Evolutionary conservation across 345 rosid species (phyloP), one percentile per base, ranked within the genome.

Genomic region (Heritiera littoralis): DNA sequence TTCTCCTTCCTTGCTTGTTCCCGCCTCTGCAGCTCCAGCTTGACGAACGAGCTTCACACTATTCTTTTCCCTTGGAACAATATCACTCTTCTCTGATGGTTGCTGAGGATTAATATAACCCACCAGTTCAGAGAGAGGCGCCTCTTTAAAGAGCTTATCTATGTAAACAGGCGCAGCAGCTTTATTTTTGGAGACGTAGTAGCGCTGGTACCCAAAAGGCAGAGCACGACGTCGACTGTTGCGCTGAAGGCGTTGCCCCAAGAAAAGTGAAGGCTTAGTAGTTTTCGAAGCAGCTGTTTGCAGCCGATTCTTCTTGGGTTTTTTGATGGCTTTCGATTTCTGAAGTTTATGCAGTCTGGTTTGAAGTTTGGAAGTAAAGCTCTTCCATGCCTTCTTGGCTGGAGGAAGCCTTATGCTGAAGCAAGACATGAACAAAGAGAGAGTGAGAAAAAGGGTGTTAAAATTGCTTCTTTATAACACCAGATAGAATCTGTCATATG

Each of bases 371-470:
- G 86, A 79, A 55, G 94, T 83, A 85, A 94, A 83, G 76, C 86
- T 81, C 84, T 88, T 89, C 97, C 96, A 94, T 75, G 89, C 92
- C 80, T 88, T 89, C 83, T 86, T 89, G 86, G 93, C 87, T 0
- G 90, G 90, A 7, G 86, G 86, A 70, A 91, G 79, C 85, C 85
- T 75, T 54, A 88, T 74, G 30, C 80, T 89, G 60, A 91, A 76
- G 82, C 88, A 91, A 81, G 94, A 84, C 94, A 92, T 91, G 74
- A 61, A 61, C 8, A 51, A 14, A 46, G 66, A 13, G 4, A 15
- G 80, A 54, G 28, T 18, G 64, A 63, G 18, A 35, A 6, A 51
- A 38, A n/a, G 15, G 28, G 60, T 15, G 45, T 61, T 38, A 58
- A 40, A 69, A 28, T n/a, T 28, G 54, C 45, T 23, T 54, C 43